These are phyloP conservation scores for Pythium dissimile DNA, from an alignment of 352 stramenopile genomes.

Conservation along the genomic window DNA sequence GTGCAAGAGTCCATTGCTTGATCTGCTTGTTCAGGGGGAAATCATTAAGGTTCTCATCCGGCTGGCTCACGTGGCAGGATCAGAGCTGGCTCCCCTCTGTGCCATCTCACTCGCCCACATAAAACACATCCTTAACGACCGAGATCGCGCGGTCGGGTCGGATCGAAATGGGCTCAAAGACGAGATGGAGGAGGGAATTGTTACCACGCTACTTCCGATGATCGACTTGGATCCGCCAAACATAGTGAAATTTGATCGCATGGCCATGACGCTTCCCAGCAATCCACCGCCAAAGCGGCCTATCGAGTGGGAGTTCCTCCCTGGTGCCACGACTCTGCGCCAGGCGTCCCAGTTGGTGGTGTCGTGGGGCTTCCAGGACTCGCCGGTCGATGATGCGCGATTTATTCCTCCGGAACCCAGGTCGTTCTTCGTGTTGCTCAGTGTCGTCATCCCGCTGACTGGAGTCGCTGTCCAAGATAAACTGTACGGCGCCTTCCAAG, in stretches of 20 bases:
- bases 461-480: slow-evolving; percentile 65
- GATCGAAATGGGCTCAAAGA: slow-evolving; percentile 32
- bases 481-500: slow-evolving; percentile 60
- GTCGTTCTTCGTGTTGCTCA: slow-evolving; percentile 44
- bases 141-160: slow-evolving; percentile 19
- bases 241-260: slow-evolving; percentile 68
- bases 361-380: slow-evolving; percentile 69
- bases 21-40: slow-evolving; percentile 44
- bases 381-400: slow-evolving; percentile 60
- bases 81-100: slow-evolving; percentile 65
- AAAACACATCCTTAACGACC: slow-evolving; percentile 67
- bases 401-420: slow-evolving; percentile 65
- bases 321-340: slow-evolving; percentile 34
- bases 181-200: slow-evolving; percentile 67
- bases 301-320: slow-evolving; percentile 55
- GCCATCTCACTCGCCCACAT: slow-evolving; percentile 74
- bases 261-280: slow-evolving; percentile 46
- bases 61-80: slow-evolving; percentile 39
- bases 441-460: slow-evolving; percentile 39
- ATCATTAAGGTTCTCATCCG: slow-evolving; percentile 64
- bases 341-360: slow-evolving; percentile 47
- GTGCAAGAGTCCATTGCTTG: slow-evolving; percentile 39
- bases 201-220: slow-evolving; percentile 72
- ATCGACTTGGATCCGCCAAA: slow-evolving; percentile 64
- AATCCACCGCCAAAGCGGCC: slow-evolving; percentile 38